These are phyloP conservation scores for Cicer bijugum DNA, from an alignment of 306 rosid species.

Conservation along the genomic window DNA sequence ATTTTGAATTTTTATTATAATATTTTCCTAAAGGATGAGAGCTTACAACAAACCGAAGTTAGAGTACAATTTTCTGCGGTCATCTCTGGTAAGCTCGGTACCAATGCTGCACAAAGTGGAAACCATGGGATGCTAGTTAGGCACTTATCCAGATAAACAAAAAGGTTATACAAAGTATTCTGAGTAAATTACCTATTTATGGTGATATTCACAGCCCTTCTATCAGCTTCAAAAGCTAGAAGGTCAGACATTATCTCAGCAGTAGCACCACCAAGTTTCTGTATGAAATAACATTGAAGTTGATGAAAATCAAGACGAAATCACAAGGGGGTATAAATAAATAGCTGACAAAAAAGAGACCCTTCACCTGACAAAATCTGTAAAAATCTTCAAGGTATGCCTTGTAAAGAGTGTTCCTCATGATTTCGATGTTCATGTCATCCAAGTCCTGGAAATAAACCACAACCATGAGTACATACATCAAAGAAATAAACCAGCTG, in stretches of 20 bases:
- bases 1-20: slow-evolving; percentile 9
- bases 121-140: slow-evolving; percentile 35
- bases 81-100: slow-evolving; percentile 97
- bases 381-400: slow-evolving; percentile 98
- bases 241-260: slow-evolving; percentile 98
- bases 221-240: slow-evolving; percentile 95
- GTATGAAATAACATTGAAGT: slow-evolving; percentile 45
- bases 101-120: slow-evolving; percentile 72
- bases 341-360: neutral
- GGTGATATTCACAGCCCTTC: slow-evolving; percentile 97
- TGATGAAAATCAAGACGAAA: slow-evolving; percentile 33
- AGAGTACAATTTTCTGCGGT: slow-evolving; percentile 87
- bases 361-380: slow-evolving; percentile 87
- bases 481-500: slow-evolving; percentile 14
- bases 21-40: slow-evolving; percentile 28
- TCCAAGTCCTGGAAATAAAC: slow-evolving; percentile 75
- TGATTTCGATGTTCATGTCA: slow-evolving; percentile 98
- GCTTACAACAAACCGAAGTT: slow-evolving; percentile 94
- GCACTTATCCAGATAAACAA: slow-evolving; percentile 23
- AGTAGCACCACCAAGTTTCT: slow-evolving; percentile 99
- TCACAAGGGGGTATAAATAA: slow-evolving; percentile 12
- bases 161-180: neutral
- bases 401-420: slow-evolving; percentile 98
- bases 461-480: slow-evolving; percentile 4
- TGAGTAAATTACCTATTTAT: slow-evolving; percentile 74